Conservation (phyloP, 441 rosid genomes). For the Erysimum cheiri region DNA sequence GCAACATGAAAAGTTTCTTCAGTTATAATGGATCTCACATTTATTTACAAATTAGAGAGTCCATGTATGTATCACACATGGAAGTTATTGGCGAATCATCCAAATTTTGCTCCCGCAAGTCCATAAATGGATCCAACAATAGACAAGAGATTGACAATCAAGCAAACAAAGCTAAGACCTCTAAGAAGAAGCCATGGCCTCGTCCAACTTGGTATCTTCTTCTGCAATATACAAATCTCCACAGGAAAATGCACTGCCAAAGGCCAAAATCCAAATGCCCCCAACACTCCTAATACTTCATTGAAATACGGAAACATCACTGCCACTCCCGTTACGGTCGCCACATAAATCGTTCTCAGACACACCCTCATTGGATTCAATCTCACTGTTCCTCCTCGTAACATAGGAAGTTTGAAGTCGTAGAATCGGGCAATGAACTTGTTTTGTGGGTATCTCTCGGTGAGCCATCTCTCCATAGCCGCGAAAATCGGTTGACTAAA, state of each 20-base stretch:
- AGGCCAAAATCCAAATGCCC: conserved; percentile 87
- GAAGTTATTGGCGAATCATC: conserved; percentile 2
- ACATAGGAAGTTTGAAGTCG: conserved; percentile 48
- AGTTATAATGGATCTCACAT: too few species aligned
- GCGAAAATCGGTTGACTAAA: conserved; percentile 73
- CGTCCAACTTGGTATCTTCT: conserved; percentile 66
- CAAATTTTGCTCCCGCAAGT: conserved; percentile 59
- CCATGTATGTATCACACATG: too few species aligned
- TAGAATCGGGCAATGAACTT: conserved; percentile 49
- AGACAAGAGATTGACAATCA: conserved; percentile 50
- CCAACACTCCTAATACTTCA: conserved; percentile 71
- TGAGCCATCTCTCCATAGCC: conserved; percentile 58
- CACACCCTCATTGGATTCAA: conserved; percentile 58
- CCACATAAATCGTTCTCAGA: conserved; percentile 62
- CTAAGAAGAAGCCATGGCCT: conserved; percentile 68
- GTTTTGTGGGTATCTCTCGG: conserved; percentile 52
- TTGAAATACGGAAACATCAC: conserved; percentile 81
- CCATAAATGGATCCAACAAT: conserved; percentile 69
- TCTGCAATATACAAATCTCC: conserved; percentile 81
- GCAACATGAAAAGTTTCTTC: too few species aligned
- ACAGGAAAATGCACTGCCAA: conserved; percentile 77
- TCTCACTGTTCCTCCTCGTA: conserved; percentile 45
- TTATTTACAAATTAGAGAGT: too few species aligned
- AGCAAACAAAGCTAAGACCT: conserved; percentile 65
- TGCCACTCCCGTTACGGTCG: conserved; percentile 61